Percentiles rank a stretch among this genome's conserved stretches.
phyloP scores from a whole-genome alignment of 352 stramenopile species.

The Aphanomyces cochlioides region DNA sequence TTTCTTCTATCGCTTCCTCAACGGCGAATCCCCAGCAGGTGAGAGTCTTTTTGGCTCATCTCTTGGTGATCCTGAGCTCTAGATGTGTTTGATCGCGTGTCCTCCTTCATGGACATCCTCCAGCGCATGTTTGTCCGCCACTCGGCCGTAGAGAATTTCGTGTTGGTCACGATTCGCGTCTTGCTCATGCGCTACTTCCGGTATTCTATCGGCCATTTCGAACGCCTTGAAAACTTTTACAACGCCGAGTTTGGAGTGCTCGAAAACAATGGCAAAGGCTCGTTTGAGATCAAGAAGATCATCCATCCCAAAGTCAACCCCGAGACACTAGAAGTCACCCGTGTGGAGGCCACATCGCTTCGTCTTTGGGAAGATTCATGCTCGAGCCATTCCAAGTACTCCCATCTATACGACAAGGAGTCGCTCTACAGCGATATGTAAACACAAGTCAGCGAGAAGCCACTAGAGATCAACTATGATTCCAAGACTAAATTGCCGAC shows the following conservation, averaged over 20 bases:
- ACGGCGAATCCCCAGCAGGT: conserved; percentile 71
- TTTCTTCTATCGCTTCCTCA: conserved; percentile 89
- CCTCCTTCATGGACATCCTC: conserved; percentile 83
- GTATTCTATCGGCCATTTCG: conserved; percentile 81
- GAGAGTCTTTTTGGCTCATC: no score
- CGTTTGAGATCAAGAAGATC: conserved; percentile 61
- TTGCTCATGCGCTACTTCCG: conserved; percentile 88
- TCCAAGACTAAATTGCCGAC: no score
- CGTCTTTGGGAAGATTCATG: neutral
- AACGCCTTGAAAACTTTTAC: conserved; percentile 79
- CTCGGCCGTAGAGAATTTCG: conserved; percentile 72
- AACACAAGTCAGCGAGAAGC: no score
- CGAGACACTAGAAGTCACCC: neutral
- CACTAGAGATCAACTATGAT: no score
- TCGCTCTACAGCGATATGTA: no score
- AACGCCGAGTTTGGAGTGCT: conserved; percentile 82
- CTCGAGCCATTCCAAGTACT: neutral
- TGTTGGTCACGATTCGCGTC: conserved; percentile 84
- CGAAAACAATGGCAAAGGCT: conserved; percentile 59
- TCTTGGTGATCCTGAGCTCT: no score
- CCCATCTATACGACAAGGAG: conserved; percentile 12
- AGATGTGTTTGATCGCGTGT: conserved; percentile 86
- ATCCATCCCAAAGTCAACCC: conserved; percentile 33
- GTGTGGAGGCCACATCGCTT: neutral
- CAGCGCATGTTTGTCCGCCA: conserved; percentile 82